Evolutionary conservation across 495 filamentous ascomycete genomes (phyloP), one percentile per base, ranked within the genome.

Genomic region (Aspergillus sparsus): DNA sequence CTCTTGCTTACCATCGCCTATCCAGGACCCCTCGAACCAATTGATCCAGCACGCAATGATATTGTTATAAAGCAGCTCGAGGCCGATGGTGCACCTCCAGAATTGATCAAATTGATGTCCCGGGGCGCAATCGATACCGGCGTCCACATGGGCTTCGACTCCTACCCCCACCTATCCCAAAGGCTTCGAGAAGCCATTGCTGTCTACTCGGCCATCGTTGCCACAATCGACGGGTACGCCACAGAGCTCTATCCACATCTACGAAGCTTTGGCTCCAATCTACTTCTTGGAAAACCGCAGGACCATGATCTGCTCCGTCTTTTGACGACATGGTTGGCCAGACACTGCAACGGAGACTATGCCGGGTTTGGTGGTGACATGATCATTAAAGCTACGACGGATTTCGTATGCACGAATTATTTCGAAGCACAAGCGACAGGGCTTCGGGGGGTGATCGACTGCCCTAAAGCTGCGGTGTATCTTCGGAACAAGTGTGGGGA

Each of bases 401-500:
- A 47, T 18, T 47, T 47, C 16, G 15, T 47, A 15, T 47, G 44
- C n/a, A 47, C 44, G 4, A 47, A 47, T 47, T 47, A 47, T 18
- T 47, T 47, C 15, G 44, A 47, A 21, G 44, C 44, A 21, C 44
- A 47, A 47, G 44, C 44, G 15, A 47, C 44, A 9, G 44, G 44
- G 1, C 44, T 47, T 47, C 44, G 12, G n/a, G 44, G 44, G 9
- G 44, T 16, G n/a, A 16, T 47, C 9, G 44, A 47, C 3, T 47
- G 15, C n/a, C 16, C 44, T 9, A 47, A 16, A 47, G 44, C 44
- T 47, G 44, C 44, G 6, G 44, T 47, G 15, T 47, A 47, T 21
- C 44, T 47, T 21, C 44, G 44, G 13, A 47, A 47, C 44, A 47
- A 47, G 44, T 47, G 44, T 21, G 44, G 44, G n/a, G 44, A 47